phyloP scores from a whole-genome alignment of 2,329 filamentous ascomycete genomes.

The Aspergillus versicolor region DNA sequence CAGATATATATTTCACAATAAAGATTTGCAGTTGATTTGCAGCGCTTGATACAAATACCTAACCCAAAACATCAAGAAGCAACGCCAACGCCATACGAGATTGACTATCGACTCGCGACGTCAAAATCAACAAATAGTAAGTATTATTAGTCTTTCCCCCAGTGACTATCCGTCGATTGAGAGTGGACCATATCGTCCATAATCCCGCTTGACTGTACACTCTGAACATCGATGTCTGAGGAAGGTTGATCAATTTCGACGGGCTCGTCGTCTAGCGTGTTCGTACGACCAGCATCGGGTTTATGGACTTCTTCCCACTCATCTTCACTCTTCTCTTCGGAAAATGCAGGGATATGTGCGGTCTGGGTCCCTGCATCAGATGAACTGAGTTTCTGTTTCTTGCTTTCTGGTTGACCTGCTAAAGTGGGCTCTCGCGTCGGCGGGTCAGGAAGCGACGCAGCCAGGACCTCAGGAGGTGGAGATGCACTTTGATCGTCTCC shows the following conservation, averaged over 20 bases:
- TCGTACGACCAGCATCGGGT: conserved; percentile 23
- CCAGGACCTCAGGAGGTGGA: conserved; percentile 29
- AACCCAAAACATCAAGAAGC: neutral
- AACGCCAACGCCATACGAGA: neutral
- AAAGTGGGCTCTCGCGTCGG: conserved; percentile 48
- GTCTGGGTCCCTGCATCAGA: neutral
- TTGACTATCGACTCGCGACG: neutral
- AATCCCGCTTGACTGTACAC: conserved; percentile 35
- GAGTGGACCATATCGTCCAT: conserved; percentile 28
- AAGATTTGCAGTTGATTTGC: neutral
- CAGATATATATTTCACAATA: neutral
- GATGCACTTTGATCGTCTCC: conserved; percentile 10
- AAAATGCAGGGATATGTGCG: conserved; percentile 13
- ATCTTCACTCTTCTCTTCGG: conserved; percentile 34
- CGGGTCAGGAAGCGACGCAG: conserved; percentile 48
- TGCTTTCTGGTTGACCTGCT: conserved; percentile 44
- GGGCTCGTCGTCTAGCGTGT: conserved; percentile 34
- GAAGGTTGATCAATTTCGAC: conserved; percentile 31
- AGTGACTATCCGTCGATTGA: conserved; percentile 20
- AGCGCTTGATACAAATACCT: neutral
- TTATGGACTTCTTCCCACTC: conserved; percentile 42
- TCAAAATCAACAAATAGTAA: neutral
- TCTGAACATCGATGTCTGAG: conserved; percentile 33
- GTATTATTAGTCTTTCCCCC: conserved; percentile 22
- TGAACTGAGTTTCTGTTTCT: conserved; percentile 47